phyloP scores from a whole-genome alignment of 768 basidiomycete species.

The Pleurotus pulmonarius region DNA sequence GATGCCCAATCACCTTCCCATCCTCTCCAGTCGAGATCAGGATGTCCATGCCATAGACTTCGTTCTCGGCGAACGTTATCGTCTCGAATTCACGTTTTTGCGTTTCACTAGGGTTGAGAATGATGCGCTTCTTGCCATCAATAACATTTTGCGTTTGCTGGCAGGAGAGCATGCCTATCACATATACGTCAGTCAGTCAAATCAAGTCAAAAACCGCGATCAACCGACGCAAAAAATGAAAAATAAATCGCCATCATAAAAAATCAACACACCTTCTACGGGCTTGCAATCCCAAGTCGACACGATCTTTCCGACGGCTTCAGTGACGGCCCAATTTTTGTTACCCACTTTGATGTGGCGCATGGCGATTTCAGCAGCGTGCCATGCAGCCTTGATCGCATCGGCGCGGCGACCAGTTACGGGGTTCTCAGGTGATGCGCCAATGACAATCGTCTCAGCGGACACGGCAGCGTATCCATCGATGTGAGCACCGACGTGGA shows the following conservation, averaged over 20 bases:
- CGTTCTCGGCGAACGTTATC: conserved; percentile 84
- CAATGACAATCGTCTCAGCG: conserved; percentile 91
- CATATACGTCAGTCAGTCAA: conserved; percentile 10
- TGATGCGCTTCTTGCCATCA: conserved; percentile 94
- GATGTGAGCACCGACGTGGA: conserved; percentile 96
- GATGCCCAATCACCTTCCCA: conserved; percentile 64
- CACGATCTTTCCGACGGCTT: conserved; percentile 72
- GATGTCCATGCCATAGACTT: conserved; percentile 94
- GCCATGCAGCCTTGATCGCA: conserved; percentile 90
- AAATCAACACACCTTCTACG: conserved; percentile 70
- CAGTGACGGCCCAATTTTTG: conserved; percentile 95
- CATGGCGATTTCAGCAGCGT: conserved; percentile 90
- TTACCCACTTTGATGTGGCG: conserved; percentile 87
- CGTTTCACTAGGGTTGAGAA: conserved; percentile 81
- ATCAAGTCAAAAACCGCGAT: background rate
- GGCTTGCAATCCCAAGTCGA: conserved; percentile 82
- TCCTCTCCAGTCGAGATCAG: conserved; percentile 85
- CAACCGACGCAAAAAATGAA: background rate
- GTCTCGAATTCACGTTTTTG: conserved; percentile 87
- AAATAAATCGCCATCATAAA: background rate
- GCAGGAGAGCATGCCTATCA: conserved; percentile 88
- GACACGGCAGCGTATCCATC: conserved; percentile 94
- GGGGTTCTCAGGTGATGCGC: conserved; percentile 67
- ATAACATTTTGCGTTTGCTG: conserved; percentile 93
- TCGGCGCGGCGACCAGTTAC: conserved; percentile 87